These are phyloP conservation scores for Punica granatum DNA, from an alignment of 345 rosid genomes.

Conservation along the genomic window DNA sequence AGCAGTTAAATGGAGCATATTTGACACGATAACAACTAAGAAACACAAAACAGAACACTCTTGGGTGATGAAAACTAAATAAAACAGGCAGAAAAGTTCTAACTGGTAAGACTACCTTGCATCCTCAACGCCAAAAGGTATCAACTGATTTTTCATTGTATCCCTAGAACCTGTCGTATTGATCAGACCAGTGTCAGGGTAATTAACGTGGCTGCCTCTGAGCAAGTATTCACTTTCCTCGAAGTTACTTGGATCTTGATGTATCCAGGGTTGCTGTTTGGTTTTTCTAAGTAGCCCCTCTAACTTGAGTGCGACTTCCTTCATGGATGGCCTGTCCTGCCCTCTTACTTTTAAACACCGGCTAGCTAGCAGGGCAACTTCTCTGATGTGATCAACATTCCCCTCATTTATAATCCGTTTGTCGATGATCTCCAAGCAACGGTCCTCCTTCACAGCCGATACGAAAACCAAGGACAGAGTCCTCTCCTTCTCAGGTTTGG, in stretches of 20 bases:
- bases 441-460: slow-evolving; percentile 1
- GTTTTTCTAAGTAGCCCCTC: slow-evolving; percentile 8
- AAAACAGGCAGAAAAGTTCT: no score
- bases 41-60: no score
- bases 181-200: not conserved
- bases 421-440: slow-evolving; percentile 9
- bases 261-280: slow-evolving; percentile 12
- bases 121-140: not conserved
- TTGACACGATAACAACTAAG: no score
- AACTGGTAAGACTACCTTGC: no score
- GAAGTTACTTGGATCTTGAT: not conserved
- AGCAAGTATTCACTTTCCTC: not conserved
- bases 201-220: not conserved
- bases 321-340: slow-evolving; percentile 20
- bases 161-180: not conserved
- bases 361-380: not conserved
- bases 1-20: no score
- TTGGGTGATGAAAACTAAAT: no score
- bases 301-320: slow-evolving; percentile 13
- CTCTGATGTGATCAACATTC: not conserved
- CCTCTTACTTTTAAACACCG: slow-evolving; percentile 13
- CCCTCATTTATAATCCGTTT: not conserved
- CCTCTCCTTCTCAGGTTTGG: slow-evolving; percentile 16
- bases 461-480: slow-evolving; percentile 18
- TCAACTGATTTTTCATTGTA: no score